Evolutionary conservation across 768 basidiomycete species (phyloP).

Genomic region (Auriscalpium orientale): DNA sequence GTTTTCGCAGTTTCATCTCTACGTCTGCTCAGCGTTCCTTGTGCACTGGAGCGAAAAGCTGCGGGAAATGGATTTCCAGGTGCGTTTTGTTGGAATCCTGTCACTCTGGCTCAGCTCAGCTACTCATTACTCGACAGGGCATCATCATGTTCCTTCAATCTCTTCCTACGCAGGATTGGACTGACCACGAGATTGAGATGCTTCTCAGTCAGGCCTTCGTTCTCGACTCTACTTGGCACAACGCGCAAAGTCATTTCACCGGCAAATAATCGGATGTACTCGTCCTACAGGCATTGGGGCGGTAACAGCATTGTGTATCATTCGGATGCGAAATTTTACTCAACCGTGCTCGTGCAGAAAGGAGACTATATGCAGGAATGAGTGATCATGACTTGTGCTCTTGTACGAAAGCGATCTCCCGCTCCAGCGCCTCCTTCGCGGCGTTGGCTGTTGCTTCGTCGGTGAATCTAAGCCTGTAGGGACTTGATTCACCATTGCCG

Average conservation of each 20-base stretch:
- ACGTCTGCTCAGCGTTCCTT: conserved; percentile 96
- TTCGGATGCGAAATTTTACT: neutral
- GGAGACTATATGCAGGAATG: neutral
- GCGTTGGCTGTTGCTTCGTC: conserved; percentile 50
- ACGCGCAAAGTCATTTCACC: conserved; percentile 81
- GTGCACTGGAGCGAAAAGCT: conserved; percentile 93
- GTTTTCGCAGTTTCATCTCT: conserved; percentile 97
- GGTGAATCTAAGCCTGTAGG: conserved; percentile 56
- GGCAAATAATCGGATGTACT: conserved; percentile 32
- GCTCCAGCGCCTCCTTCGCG: conserved; percentile 52
- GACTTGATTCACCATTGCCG: conserved; percentile 35
- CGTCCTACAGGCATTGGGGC: neutral
- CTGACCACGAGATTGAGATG: conserved; percentile 92
- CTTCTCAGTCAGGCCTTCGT: conserved; percentile 95
- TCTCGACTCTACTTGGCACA: conserved; percentile 87
- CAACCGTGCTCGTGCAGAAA: neutral
- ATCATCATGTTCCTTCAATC: conserved; percentile 99
- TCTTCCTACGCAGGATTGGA: conserved; percentile 88
- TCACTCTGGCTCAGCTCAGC: neutral
- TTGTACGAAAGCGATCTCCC: conserved; percentile 49
- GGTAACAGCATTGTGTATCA: neutral
- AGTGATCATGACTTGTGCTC: conserved; percentile 20
- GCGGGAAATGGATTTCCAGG: conserved; percentile 98
- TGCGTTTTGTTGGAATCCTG: conserved; percentile 31
- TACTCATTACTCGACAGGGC: conserved; percentile 43